Evolutionary conservation across 1,284 basidiomycete genomes (phyloP), one percentile per base, ranked within the genome.

Genomic region (Cutaneotrichosporon cutaneum): DNA sequence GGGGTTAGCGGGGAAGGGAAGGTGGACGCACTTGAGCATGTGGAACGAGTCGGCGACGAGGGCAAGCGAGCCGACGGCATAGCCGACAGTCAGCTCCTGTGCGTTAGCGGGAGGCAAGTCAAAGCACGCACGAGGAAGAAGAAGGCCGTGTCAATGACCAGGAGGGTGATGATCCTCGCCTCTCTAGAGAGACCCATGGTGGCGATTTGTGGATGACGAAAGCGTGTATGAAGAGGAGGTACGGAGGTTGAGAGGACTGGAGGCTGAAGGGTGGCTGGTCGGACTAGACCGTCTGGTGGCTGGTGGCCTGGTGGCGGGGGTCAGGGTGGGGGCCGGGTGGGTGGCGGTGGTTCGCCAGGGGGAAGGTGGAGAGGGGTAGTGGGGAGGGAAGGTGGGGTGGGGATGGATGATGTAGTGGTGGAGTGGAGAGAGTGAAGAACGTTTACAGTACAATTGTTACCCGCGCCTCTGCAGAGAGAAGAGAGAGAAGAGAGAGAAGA

Each of bases 21-120:
- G 94, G 21, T 44, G n/a, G 7, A 78, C 85, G 65, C 69, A 94
- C 92, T 93, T 94, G 80, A 94, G 87, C 94, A 98, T 98, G 82
- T 99, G 95, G 81, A 99, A 98, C 67, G 89, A 91, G 81, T 98
- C 95, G 22, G 96, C 95, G 39, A 99, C 88, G 61, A 99, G 87
- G 3, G 94, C 94, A 1, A 97, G 86, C 0, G 94, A 96, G 42
- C 93, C 93, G 61, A 96, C 92, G 16, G 90, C 87, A 87, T 95
- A 95, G 51, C 94, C 94, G 88, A 77, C 62, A 54, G 77, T 75
- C 30, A 77, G 63, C 64, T 76, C 74, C 73, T 76, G 54, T 4
- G 44, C 16, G 42, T 56, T 26, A 56, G 54, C 53, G 4, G 18
- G 7, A 24, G 26, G 36, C 44, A 35, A 18, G n/a, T 16, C 26